These are phyloP conservation scores for Hortaea sp. DNA, from an alignment of 2,329 filamentous ascomycete genomes.

Conservation along the genomic window DNA sequence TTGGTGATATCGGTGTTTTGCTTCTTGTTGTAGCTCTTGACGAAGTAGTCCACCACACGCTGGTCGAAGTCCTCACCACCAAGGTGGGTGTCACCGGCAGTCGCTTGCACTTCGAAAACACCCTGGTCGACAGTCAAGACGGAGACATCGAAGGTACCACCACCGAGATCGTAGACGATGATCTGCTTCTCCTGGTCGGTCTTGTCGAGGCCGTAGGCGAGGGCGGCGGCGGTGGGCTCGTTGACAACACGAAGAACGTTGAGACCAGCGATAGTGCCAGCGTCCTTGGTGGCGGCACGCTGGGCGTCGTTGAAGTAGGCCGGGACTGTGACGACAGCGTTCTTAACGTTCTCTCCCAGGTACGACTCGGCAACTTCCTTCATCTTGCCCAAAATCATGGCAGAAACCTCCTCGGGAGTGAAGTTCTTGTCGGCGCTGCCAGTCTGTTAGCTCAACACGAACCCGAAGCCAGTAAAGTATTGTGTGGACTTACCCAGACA, in stretches of 20 bases:
- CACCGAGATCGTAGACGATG: slow-evolving; percentile 95
- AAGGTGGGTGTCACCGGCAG: slow-evolving; percentile 96
- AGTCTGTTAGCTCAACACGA: slow-evolving; percentile 1
- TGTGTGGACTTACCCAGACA: slow-evolving; percentile 38
- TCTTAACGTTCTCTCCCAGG: slow-evolving; percentile 82
- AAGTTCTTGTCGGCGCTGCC: slow-evolving; percentile 52
- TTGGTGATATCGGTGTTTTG: slow-evolving; percentile 84
- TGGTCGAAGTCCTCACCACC: slow-evolving; percentile 99
- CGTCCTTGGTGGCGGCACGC: slow-evolving; percentile 96
- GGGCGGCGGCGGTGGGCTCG: slow-evolving; percentile 90
- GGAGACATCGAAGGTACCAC: slow-evolving; percentile 98
- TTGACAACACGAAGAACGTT: slow-evolving; percentile 97
- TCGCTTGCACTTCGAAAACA: slow-evolving; percentile 98
- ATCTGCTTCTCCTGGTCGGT: slow-evolving; percentile 76
- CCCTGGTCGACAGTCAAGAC: slow-evolving; percentile 95
- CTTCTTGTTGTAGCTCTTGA: slow-evolving; percentile 99
- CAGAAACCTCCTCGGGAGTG: slow-evolving; percentile 70
- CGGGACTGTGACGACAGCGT: slow-evolving; percentile 92
- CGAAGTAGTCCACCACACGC: slow-evolving; percentile 90
- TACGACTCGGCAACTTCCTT: slow-evolving; percentile 96
- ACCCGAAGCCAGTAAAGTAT: background rate
- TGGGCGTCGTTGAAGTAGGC: slow-evolving; percentile 99
- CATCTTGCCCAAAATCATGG: slow-evolving; percentile 78
- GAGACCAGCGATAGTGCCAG: slow-evolving; percentile 88
- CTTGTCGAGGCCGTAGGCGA: slow-evolving; percentile 95